Evolutionary conservation across 768 basidiomycete species (phyloP), one percentile per base, ranked within the genome.

Genomic region (Trametes sanguinea): DNA sequence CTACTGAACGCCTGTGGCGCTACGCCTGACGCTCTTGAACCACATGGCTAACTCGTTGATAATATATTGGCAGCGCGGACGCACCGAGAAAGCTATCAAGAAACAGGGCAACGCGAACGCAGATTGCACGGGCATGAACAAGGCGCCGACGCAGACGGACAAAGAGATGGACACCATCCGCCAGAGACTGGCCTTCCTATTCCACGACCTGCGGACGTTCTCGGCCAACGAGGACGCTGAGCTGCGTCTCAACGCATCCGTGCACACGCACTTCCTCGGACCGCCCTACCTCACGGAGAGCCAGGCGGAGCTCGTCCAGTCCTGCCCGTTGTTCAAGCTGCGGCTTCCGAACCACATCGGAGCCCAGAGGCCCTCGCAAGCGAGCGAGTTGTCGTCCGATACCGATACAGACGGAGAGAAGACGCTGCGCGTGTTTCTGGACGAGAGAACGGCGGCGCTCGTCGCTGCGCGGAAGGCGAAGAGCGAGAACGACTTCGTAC

Each of bases 171-270:
- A 10, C 14, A 33, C 33, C 7, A 48, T 57, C 35, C 37, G 55
- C 13, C 46, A 48, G 27, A 16, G 35, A 11, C 55, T 57, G 4
- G 45, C 46, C 8, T 37, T 48, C 37, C 33, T 57, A 7, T 39
- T 22, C 27, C 33, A 56, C 17, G 54, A 56, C 54, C 55, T 57
- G 35, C 46, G 55, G 17, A 57, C 55, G 46, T 57, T 57, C 46
- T 35, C 55, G 13, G 33, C 37, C 16, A 46, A 16, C 33, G 22
- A 8, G 35, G 46, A 57, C 14, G 46, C 46, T 3, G 55, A 32
- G 17, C 27, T 16, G 3, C 53, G 53, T 10, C 27, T 47, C 10
- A 33, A 50, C 33, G 29, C n/a, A 2, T 57, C 45, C 27, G 17
- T 40, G 22, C 46, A 40, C 17, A 16, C 46, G 22, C 46, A 57